Base-by-base conservation (phyloP, 129 eudicot species). In the Saussurea involucrata region DNA sequence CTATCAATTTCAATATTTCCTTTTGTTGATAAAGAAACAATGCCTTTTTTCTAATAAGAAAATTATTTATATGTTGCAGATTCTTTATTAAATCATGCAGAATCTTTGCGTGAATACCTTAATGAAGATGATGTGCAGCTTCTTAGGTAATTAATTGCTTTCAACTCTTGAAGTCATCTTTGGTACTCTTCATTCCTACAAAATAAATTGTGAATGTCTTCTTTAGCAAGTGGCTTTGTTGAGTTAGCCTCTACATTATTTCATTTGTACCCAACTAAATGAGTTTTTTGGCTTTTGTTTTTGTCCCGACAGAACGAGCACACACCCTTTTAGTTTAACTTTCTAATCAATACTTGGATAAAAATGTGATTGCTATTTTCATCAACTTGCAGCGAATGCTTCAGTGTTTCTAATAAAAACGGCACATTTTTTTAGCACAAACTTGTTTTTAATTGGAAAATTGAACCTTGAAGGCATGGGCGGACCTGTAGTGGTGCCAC, bases 11-110 rank as follows among this genome's bases (percentile, higher is more conserved):
- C 77, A 61, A 66, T 17, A 25, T 11, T 53, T 17, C 6, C 20
- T 55, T 68, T 6, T 21, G 22, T 53, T 9, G 11, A 29, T 49
- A 6, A 69, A 31, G 44, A 31, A 72, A 3, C 44, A 55, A 31
- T 40, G 33, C 55, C 53, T 58, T 58, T 76, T 76, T 68, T 55
- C 25, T 65, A 57, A 71, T 20, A 80, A 78, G 36, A 76, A 34
- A 78, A 44, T 34, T 18, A 36, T 66, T 44, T 85, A 82, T 72
- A 17, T 74, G 72, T 82, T 87, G 81, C 78, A 93, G 97, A 91
- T 85, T 88, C 91, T 29, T 73, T 93, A 66, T 78, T 85, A 80
- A 72, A 84, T 76, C 95, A 90, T 85, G 97, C 98, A 20, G 88
- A 84, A 70, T 93, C 95, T 69, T 76, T 90, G 75, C 92, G 91